Base-by-base conservation (phyloP, 176 grass and related monocot species). In the Echinochloa phyllopogon region DNA sequence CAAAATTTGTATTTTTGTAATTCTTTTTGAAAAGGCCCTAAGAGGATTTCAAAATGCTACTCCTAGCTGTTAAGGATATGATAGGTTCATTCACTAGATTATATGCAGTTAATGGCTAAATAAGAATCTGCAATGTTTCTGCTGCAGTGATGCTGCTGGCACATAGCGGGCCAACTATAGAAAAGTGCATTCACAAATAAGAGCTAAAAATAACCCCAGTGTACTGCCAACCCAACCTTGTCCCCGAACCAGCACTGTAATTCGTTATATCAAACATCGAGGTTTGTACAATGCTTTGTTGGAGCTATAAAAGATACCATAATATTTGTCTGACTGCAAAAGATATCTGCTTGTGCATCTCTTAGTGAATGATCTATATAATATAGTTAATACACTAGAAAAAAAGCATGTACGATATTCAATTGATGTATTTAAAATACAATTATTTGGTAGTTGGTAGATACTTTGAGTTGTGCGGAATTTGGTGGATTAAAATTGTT, bases 381-480 rank as follows among this genome's bases (percentile, higher is more conserved):
- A 40, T 3, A 57, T 57, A n/a, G 41, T 20, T 0, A 29, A 51
- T 38, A 53, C 57, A 65, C 61, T 12, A 70, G 23, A 78, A 72
- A 82, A 82, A 45, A 3, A 20, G 25, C 20, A 14, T 64, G 52
- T 37, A 42, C 63, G 64, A 40, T 61, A 70, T 86, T 50, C 20
- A 78, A 57, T 65, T 38, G 40, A 56, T 6, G 20, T 21, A 59
- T 49, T 86, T 78, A 10, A 40, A 69, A 73, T 40, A 60, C 27
- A 53, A 40, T 84, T 58, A 58, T 58, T 18, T 74, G 27, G 16
- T 58, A 64, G 65, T 33, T 79, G 67, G 16, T 59, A 75, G 75
- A 52, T 64, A 51, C 10, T 83, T 51, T 53, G 25, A 50, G 42
- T 15, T 56, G 29, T 50, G 43, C 63, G 67, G 59, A 81, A 43